Conservation (phyloP, 1,284 basidiomycete genomes). For the Cryptococcus floricola region DNA sequence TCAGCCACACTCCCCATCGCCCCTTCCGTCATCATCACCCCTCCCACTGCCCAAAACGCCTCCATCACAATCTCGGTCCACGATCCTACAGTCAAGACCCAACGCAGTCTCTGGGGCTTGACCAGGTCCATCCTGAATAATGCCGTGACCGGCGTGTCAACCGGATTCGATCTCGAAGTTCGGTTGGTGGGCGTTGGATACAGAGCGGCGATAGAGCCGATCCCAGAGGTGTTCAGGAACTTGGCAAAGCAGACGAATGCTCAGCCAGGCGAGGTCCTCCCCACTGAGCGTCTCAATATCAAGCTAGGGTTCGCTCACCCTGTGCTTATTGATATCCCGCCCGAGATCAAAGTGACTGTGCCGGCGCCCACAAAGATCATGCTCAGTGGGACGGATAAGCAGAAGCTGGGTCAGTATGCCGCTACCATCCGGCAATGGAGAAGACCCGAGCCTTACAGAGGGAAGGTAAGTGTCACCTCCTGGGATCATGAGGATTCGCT, state of each 20-base stretch:
- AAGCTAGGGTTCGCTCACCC: constrained; percentile 90
- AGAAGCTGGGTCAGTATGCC: constrained; percentile 76
- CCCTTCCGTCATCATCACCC: constrained; percentile 55
- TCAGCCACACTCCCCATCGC: constrained; percentile 64
- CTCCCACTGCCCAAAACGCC: constrained; percentile 17
- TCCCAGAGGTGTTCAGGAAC: constrained; percentile 56
- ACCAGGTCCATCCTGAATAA: constrained; percentile 86
- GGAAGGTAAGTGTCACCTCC: constrained; percentile 63
- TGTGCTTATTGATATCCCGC: constrained; percentile 75
- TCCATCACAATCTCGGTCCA: constrained; percentile 59
- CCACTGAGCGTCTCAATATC: constrained; percentile 60
- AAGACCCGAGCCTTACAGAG: constrained; percentile 95
- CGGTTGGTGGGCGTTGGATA: constrained; percentile 95
- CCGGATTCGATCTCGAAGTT: constrained; percentile 77
- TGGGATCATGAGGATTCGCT: neutral
- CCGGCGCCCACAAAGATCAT: constrained; percentile 54
- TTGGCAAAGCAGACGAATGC: constrained; percentile 32
- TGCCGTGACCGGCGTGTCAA: constrained; percentile 82
- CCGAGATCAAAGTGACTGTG: constrained; percentile 62
- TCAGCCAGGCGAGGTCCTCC: constrained; percentile 23
- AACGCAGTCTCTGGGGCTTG: constrained; percentile 88
- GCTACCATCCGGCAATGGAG: constrained; percentile 78
- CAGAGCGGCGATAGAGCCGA: constrained; percentile 78
- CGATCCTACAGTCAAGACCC: constrained; percentile 66
- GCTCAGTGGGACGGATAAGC: constrained; percentile 55